These are phyloP conservation scores for Rhizopus stolonifer DNA, from an alignment of 371 early-diverging fungal genomes.

Conservation along the genomic window DNA sequence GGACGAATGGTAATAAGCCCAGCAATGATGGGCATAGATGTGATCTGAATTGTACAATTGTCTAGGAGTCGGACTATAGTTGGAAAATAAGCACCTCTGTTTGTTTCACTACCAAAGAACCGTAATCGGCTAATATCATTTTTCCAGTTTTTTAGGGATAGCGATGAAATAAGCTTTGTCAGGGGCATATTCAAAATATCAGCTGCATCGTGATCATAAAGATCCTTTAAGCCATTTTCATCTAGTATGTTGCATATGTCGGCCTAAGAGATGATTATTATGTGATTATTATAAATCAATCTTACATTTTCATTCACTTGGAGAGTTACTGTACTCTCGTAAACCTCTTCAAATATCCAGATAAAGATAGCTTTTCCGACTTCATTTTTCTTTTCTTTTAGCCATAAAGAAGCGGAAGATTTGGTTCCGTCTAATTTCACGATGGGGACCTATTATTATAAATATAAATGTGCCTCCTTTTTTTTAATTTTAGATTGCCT, in stretches of 20 bases:
- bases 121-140: conserved; percentile 49
- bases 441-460: conserved; percentile 54
- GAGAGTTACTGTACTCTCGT: conserved; percentile 51
- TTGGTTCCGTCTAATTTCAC: conserved; percentile 58
- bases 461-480: conserved; percentile 1
- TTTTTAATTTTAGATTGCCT: conserved; percentile 12
- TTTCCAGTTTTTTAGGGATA: conserved; percentile 1
- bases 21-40: conserved; percentile 69
- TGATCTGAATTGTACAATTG: conserved; percentile 49
- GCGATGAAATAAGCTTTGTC: conserved; percentile 22
- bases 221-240: conserved; percentile 50
- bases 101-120: conserved; percentile 62
- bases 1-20: conserved; percentile 63
- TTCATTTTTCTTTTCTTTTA: conserved; percentile 61
- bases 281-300: background rate
- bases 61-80: conserved; percentile 48
- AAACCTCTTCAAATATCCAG: conserved; percentile 74
- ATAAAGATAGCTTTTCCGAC: conserved; percentile 57
- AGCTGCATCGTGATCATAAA: conserved; percentile 55
- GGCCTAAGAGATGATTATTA: conserved; percentile 43
- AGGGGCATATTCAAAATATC: conserved; percentile 49
- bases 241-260: conserved; percentile 41
- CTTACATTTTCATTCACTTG: conserved; percentile 34
- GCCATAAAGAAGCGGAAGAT: conserved; percentile 68
- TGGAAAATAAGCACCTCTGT: conserved; percentile 60